phyloP scores from a whole-genome alignment of 306 rosid genomes.

The Carpinus fangiana region DNA sequence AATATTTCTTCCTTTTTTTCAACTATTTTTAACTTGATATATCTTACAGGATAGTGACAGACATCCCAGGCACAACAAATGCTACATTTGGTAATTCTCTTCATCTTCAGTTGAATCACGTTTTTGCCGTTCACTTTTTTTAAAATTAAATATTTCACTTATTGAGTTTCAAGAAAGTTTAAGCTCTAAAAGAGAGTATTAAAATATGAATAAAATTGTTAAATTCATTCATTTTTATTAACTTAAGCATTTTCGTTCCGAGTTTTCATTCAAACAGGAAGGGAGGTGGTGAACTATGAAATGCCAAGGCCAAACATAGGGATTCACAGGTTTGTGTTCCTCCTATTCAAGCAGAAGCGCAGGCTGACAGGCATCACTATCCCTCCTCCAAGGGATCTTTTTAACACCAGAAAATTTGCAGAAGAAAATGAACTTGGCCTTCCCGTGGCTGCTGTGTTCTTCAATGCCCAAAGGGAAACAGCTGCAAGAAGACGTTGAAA shows the following conservation, averaged over 20 bases:
- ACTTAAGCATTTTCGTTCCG: too few species aligned
- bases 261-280: constrained; percentile 41
- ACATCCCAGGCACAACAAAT: constrained; percentile 95
- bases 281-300: constrained; percentile 69
- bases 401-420: constrained; percentile 58
- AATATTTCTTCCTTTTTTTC: not conserved
- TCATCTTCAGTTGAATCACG: not conserved
- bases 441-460: constrained; percentile 90
- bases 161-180: too few species aligned
- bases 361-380: constrained; percentile 45
- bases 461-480: constrained; percentile 91
- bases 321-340: constrained; percentile 84
- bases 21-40: constrained; percentile 1
- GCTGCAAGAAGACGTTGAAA: constrained; percentile 73
- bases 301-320: constrained; percentile 83
- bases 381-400: constrained; percentile 62
- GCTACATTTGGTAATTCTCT: constrained; percentile 60
- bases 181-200: too few species aligned
- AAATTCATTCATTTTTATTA: too few species aligned
- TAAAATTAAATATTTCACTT: too few species aligned
- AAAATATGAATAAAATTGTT: too few species aligned
- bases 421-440: constrained; percentile 58
- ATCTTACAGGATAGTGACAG: constrained; percentile 74
- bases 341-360: constrained; percentile 70
- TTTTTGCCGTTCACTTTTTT: too few species aligned